Conservation (phyloP, 345 rosid species). For the Salix exigua region DNA sequence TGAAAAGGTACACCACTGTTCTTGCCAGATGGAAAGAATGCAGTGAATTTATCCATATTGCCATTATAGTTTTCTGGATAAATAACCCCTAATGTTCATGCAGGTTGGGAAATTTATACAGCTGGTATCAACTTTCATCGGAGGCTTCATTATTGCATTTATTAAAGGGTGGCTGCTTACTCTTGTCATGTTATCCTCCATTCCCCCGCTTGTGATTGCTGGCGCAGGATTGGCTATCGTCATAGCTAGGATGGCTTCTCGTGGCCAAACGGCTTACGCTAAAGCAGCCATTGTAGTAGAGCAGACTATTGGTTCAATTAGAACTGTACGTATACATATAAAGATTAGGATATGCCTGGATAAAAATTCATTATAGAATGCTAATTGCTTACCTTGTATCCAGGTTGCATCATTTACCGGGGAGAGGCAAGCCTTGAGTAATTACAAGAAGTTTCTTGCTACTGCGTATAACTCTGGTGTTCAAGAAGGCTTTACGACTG, state of each 20-base stretch:
- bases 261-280: conserved; percentile 73
- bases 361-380: background rate
- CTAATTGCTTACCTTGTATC: background rate
- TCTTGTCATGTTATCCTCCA: conserved; percentile 58
- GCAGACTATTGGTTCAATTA: conserved; percentile 77
- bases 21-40: background rate
- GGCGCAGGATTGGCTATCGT: conserved; percentile 52
- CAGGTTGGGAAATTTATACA: conserved; percentile 89
- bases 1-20: conserved; percentile 52
- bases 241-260: conserved; percentile 57
- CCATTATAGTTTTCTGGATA: background rate
- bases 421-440: conserved; percentile 48
- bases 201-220: conserved; percentile 63
- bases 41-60: background rate
- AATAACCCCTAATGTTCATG: background rate
- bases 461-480: conserved; percentile 51
- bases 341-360: background rate
- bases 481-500: conserved; percentile 49
- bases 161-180: conserved; percentile 83
- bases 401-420: conserved; percentile 79
- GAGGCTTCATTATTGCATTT: conserved; percentile 75
- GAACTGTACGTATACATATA: conserved; percentile 50
- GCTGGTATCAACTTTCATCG: conserved; percentile 64
- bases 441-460: conserved; percentile 45
- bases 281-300: conserved; percentile 80